Evolutionary conservation across 1,284 basidiomycete genomes (phyloP), one percentile per base, ranked within the genome.

Genomic region (Ustilago crameri): DNA sequence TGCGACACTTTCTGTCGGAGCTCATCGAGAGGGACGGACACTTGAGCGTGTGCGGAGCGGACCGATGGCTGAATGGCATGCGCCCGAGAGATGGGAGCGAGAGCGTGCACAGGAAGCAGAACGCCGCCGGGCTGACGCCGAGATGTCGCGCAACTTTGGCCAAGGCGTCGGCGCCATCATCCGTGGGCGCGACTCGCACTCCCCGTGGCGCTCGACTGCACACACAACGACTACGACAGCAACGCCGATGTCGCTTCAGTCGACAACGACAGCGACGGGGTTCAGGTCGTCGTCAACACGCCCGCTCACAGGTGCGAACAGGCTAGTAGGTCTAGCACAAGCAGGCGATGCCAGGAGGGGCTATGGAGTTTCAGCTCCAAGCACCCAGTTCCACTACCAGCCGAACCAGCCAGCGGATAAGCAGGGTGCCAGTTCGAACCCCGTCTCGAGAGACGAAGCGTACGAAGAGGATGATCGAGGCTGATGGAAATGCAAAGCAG

Each of bases 81-180:
- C 30, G 3, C 35, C 62, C 8, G 62, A 54, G 38, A 53, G 56
- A 35, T 61, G 64, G 57, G 60, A 73, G 45, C 51, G 70, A 22
- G 56, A 60, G 23, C 55, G 70, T n/a, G 61, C 53, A 2, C 52
- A 53, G 22, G 68, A 71, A 44, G 60, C 62, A 7, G 72, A 74
- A 44, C 49, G 72, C 17, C 46, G 72, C 20, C 37, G 67, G 20
- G 72, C 63, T 7, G 72, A 74, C 34, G 72, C 72, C 7, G 72
- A 74, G 32, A 64, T 74, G 72, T 70, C 68, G 35, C 62, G 72
- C 38, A 74, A 66, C 40, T 74, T 74, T 48, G 72, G 72, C 2
- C 59, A 74, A 34, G 72, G 71, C 32, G 63, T 74, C 5, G 69
- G 69, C 15, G 69, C 56, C 10, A 66, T 63, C 26, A 71, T 58